These are phyloP conservation scores for Conoideocrella luteorostrata DNA, from an alignment of 2,329 filamentous ascomycete species.

Conservation along the genomic window DNA sequence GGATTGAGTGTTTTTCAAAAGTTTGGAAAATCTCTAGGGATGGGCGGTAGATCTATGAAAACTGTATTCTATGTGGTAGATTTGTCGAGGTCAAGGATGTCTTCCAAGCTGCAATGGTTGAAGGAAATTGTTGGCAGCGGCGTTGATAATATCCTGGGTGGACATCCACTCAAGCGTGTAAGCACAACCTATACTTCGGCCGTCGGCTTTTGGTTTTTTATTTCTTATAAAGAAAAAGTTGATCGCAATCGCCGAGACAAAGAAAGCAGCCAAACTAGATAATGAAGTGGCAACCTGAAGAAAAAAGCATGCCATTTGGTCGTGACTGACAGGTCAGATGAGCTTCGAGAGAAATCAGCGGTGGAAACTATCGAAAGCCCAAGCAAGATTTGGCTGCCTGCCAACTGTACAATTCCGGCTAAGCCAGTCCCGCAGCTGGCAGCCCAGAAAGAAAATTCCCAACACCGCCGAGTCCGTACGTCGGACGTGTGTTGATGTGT, in stretches of 20 bases:
- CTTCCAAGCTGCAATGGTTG: too few relatives aligned
- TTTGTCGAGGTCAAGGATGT: too few relatives aligned
- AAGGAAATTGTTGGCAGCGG: too few relatives aligned
- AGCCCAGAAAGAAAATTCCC: background rate
- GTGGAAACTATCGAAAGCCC: background rate
- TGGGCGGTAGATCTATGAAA: too few relatives aligned
- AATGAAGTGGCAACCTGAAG: background rate
- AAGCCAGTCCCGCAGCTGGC: slow-evolving; percentile 1
- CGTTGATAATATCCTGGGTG: too few relatives aligned
- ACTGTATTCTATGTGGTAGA: too few relatives aligned
- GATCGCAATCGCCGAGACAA: slow-evolving; percentile 1
- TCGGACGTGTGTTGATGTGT: too few relatives aligned
- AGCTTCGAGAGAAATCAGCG: background rate
- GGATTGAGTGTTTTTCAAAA: too few relatives aligned
- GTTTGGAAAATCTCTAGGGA: too few relatives aligned
- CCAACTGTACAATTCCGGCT: slow-evolving; percentile 1
- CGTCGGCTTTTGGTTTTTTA: background rate
- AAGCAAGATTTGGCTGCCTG: background rate
- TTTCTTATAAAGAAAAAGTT: background rate
- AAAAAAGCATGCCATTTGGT: background rate
- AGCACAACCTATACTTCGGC: background rate
- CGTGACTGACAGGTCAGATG: slow-evolving; percentile 5
- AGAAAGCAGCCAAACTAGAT: background rate
- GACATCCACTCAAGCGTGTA: background rate
- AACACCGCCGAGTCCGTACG: background rate